These are phyloP conservation scores for Cryphonectria naterciae DNA, from an alignment of 2,329 filamentous ascomycete species.

Conservation along the genomic window DNA sequence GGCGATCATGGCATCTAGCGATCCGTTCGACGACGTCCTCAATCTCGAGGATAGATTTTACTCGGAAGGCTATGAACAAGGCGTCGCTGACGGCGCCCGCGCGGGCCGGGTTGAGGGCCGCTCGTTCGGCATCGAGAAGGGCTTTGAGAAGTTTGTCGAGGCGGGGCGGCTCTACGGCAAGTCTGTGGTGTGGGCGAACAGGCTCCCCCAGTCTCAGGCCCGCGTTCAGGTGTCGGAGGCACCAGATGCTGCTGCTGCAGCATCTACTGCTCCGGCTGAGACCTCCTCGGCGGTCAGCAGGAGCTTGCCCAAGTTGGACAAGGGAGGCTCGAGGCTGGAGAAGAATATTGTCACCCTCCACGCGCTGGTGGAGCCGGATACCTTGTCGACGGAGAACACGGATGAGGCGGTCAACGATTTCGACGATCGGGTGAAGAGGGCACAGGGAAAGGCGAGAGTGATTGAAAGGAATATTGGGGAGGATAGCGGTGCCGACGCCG, in stretches of 20 bases:
- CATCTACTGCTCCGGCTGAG: background rate
- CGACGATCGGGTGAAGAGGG: conserved; percentile 84
- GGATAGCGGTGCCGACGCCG: conserved; percentile 19
- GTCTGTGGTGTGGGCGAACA: conserved; percentile 81
- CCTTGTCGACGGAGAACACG: conserved; percentile 77
- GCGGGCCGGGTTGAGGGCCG: conserved; percentile 87
- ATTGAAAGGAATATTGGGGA: conserved; percentile 71
- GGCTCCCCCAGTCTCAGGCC: conserved; percentile 50
- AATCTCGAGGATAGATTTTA: conserved; percentile 74
- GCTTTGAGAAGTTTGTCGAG: conserved; percentile 88
- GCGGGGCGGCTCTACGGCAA: conserved; percentile 79
- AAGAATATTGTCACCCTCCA: conserved; percentile 79
- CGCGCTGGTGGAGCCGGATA: conserved; percentile 77
- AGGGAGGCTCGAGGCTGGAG: conserved; percentile 58
- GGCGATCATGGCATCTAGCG: conserved; percentile 40
- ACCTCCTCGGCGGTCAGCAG: background rate
- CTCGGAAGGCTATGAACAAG: conserved; percentile 77
- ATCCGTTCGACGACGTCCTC: conserved; percentile 61
- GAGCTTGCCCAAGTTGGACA: conserved; percentile 45
- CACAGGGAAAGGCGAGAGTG: conserved; percentile 81
- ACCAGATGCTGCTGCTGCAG: conserved; percentile 1
- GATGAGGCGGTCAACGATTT: conserved; percentile 91
- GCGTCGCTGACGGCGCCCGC: conserved; percentile 72
- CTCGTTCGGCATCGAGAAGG: conserved; percentile 87
- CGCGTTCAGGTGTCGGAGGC: conserved; percentile 18